These are phyloP conservation scores for Penicillium macrosclerotiorum DNA, from an alignment of 495 filamentous ascomycete genomes.

Conservation along the genomic window DNA sequence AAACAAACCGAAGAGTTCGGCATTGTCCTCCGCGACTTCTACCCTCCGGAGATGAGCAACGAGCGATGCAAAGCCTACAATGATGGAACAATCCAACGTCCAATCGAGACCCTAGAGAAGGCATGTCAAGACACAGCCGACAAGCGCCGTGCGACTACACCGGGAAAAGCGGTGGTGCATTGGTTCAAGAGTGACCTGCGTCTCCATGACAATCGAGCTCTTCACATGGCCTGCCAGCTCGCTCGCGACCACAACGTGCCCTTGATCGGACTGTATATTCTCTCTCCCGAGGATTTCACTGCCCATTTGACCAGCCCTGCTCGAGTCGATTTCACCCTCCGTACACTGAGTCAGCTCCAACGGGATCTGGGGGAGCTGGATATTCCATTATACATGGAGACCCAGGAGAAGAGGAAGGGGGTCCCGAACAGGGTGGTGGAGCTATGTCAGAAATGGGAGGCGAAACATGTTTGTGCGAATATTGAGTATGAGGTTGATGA, in stretches of 20 bases:
- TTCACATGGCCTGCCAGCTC: constrained; percentile 64
- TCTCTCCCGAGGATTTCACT: constrained; percentile 84
- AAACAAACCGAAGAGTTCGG: constrained; percentile 60
- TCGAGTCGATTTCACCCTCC: constrained; percentile 76
- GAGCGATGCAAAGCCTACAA: constrained; percentile 70
- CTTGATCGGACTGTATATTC: constrained; percentile 71
- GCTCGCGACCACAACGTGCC: constrained; percentile 63
- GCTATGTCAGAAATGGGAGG: constrained; percentile 69
- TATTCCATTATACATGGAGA: constrained; percentile 79
- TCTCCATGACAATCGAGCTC: constrained; percentile 67
- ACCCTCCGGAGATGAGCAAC: constrained; percentile 82
- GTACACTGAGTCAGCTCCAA: constrained; percentile 64
- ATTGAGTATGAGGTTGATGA: constrained; percentile 63
- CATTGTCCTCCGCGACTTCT: constrained; percentile 75
- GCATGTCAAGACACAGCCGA: constrained; percentile 53
- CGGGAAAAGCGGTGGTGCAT: constrained; percentile 71
- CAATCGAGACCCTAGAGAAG: constrained; percentile 60
- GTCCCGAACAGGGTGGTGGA: constrained; percentile 66
- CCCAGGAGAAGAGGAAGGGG: constrained; percentile 59
- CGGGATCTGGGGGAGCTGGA: constrained; percentile 64
- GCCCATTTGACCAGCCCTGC: constrained; percentile 73
- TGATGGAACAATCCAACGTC: constrained; percentile 60
- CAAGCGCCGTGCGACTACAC: constrained; percentile 40
- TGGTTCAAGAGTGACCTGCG: constrained; percentile 91
- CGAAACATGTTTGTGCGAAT: constrained; percentile 58